Conservation (phyloP, 257 asterid species). For the Capsicum pubescens region DNA sequence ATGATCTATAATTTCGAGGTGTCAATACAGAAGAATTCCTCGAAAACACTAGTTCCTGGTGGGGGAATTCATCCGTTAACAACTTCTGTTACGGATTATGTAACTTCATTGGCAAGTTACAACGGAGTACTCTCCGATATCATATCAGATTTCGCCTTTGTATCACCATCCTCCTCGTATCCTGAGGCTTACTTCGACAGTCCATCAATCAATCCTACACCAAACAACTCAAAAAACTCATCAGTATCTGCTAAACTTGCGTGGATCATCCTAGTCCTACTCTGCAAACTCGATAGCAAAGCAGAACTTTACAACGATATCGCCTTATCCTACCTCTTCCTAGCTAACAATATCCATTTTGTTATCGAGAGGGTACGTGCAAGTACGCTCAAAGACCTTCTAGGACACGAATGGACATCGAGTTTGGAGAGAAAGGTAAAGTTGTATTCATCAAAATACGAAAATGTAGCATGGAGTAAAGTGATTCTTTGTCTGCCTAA, state of each 20-base stretch:
- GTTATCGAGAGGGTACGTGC: constrained; percentile 48
- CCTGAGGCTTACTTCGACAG: constrained; percentile 62
- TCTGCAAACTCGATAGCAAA: constrained; percentile 78
- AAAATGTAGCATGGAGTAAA: constrained; percentile 59
- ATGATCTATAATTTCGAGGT: constrained; percentile 55
- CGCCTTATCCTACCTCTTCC: constrained; percentile 66
- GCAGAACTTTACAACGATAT: constrained; percentile 58
- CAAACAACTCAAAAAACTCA: constrained; percentile 37
- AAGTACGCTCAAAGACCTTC: constrained; percentile 49
- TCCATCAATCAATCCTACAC: constrained; percentile 1
- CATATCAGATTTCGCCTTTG: constrained; percentile 33
- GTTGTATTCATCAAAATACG: constrained; percentile 58
- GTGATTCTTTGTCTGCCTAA: constrained; percentile 54
- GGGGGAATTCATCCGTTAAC: constrained; percentile 74
- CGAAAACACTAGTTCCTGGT: constrained; percentile 47
- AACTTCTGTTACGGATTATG: constrained; percentile 52
- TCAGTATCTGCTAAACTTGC: constrained; percentile 55
- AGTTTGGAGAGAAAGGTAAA: constrained; percentile 63
- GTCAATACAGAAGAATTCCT: constrained; percentile 58
- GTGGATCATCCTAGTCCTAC: constrained; percentile 69
- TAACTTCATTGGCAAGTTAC: constrained; percentile 52
- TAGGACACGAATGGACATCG: constrained; percentile 63
- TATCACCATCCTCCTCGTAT: constrained; percentile 43
- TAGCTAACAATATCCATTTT: constrained; percentile 66
- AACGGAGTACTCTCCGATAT: constrained; percentile 55